These are phyloP conservation scores for Biscutella laevigata DNA, from an alignment of 441 rosid genomes.

Conservation along the genomic window DNA sequence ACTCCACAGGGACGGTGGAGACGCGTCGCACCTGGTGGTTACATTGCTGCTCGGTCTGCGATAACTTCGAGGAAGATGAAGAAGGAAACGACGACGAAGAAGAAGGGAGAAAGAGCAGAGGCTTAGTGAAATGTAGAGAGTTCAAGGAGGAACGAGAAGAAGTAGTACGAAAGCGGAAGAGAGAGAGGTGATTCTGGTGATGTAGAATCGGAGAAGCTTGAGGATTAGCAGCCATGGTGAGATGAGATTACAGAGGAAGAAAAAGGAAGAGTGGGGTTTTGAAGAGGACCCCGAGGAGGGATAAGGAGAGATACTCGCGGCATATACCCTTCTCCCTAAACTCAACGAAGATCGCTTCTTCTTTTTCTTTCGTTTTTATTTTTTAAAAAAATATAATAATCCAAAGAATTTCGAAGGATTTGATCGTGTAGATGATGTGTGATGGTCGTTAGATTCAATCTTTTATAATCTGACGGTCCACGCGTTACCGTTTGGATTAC, in stretches of 20 bases:
- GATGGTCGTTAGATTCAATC: constrained; percentile 21
- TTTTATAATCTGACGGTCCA: constrained; percentile 23
- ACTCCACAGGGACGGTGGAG: constrained; percentile 62
- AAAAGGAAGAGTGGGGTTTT: constrained; percentile 13
- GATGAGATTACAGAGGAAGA: not conserved
- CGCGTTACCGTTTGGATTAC: constrained; percentile 10
- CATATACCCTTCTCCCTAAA: constrained; percentile 22
- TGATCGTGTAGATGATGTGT: constrained; percentile 22
- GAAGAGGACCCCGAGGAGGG: constrained; percentile 24
- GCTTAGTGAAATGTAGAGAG: constrained; percentile 26
- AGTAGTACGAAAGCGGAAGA: constrained; percentile 27
- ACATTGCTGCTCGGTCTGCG: constrained; percentile 15
- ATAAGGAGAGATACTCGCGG: constrained; percentile 15
- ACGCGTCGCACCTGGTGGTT: constrained; percentile 35
- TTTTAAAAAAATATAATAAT: not conserved
- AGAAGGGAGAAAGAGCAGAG: constrained; percentile 22
- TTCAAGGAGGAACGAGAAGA: constrained; percentile 13
- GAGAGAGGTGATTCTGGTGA: constrained; percentile 11
- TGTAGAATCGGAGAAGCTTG: constrained; percentile 26
- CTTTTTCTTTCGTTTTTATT: not conserved
- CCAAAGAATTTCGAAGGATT: constrained; percentile 15
- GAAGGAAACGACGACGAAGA: constrained; percentile 16
- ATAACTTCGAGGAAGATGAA: constrained; percentile 12
- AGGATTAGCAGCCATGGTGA: constrained; percentile 32
- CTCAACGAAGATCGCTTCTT: constrained; percentile 9